Conservation (phyloP, 768 basidiomycete species). For the Cystobasidium ongulense region DNA sequence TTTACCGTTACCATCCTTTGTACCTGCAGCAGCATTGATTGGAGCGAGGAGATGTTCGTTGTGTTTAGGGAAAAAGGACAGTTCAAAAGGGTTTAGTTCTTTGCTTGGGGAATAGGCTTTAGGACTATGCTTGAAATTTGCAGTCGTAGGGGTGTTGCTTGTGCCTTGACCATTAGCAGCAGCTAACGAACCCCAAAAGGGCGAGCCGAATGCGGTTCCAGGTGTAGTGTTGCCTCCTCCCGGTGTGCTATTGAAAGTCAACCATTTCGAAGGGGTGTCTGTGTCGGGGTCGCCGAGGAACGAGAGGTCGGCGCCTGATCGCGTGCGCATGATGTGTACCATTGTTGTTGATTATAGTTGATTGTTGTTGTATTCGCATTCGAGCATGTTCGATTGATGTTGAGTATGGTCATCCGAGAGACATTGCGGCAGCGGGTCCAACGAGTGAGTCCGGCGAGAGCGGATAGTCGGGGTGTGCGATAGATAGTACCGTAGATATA, state of each 20-base stretch:
- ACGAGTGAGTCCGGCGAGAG: background rate
- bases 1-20: too few species aligned
- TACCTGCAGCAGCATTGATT: background rate
- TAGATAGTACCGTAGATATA: background rate
- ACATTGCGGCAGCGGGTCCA: background rate
- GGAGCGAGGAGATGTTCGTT: background rate
- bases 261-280: slow-evolving; percentile 26
- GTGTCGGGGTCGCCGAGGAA: slow-evolving; percentile 10
- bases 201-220: slow-evolving; percentile 24
- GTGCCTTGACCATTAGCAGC: background rate
- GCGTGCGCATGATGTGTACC: background rate
- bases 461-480: too few species aligned
- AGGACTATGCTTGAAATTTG: background rate
- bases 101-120: slow-evolving; percentile 28
- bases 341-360: background rate
- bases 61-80: slow-evolving; percentile 15
- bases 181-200: slow-evolving; percentile 24
- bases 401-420: background rate
- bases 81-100: slow-evolving; percentile 24
- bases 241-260: slow-evolving; percentile 22
- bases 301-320: slow-evolving; percentile 24
- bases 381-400: background rate
- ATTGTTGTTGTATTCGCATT: background rate
- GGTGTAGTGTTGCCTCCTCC: slow-evolving; percentile 16
- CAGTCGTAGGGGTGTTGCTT: background rate